Evolutionary conservation across 495 filamentous ascomycete genomes (phyloP), one percentile per base, ranked within the genome.

Genomic region (Filosporella fistucella): DNA sequence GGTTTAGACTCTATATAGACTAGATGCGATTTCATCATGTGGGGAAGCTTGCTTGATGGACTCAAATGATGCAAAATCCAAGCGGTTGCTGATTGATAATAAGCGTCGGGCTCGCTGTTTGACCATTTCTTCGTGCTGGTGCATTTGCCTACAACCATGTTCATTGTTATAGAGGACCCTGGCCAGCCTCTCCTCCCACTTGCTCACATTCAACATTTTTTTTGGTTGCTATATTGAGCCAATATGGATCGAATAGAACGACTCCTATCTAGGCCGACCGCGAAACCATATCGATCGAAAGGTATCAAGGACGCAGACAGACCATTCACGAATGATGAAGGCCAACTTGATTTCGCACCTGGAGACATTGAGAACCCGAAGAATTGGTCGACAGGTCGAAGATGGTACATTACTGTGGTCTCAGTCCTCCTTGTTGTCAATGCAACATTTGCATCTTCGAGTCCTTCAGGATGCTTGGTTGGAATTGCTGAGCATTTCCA

Each of bases 361-460:
- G 60, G 81, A 16, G 88, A 95, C 59, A 75, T 79, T 4, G 77
- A 83, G 43, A 88, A 91, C 60, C 86, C 87, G 2, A 80, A 87
- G 74, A 67, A 66, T 21, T 91, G 82, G 60, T 61, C 72, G 21
- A 42, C 55, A 3, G 42, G 53, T 18, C 81, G 74, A 61, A 89
- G 91, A 65, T 93, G 88, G 88, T 63, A 62, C 14, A 79, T 86
- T 50, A 88, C 85, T 1, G 52, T 79, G 34, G 39, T 82, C 4
- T 77, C 84, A 37, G 84, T 86, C n/a, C 48, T 85, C 35, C 77
- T 85, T 13, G 88, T 87, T 0, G 70, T 93, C 37, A 81, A 84
- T 22, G 86, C 91, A 14, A 74, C 88, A 5, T 80, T 94, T 51
- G 85, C 82, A 22, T 89, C 85, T 7, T 87, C 85, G 1, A 84